Evolutionary conservation across 23 red algal species (phyloP), one percentile per base, ranked within the genome.

Genomic region (Cyanidium caldarium): DNA sequence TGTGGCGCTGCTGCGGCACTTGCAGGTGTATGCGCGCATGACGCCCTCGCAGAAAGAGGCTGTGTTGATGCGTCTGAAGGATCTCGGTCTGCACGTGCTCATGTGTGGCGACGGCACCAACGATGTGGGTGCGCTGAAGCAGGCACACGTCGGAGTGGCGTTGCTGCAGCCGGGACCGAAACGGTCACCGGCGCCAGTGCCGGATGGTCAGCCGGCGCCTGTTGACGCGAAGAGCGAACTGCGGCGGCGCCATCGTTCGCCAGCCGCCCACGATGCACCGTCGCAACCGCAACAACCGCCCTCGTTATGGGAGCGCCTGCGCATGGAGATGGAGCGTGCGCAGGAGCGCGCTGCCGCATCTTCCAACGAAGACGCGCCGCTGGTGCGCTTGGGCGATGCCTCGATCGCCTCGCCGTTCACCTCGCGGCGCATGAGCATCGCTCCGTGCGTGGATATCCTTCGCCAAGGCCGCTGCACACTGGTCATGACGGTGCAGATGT

Each of bases 31-130:
- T 72, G 92, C 92, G 25, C 80, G 92, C 17, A 98, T 88, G 84
- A 81, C 58, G 7, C 92, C 92, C 37, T 77, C 80, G 13, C 81
- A 86, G 12, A 98, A 98, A 33, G 92, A 98, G 69, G 39, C 39
- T 19, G 82, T 98, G 0, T 38, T 98, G 33, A 89, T 66, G 20
- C 39, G 74, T 35, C 68, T 98, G 23, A 98, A 98, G 44, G 92
- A 88, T 29, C 35, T 67, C 25, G 92, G 92, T 44, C 37, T 89
- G 38, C 40, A 72, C 34, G 85, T 79, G 7, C 68, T 98, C 3
- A 88, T 98, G 83, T 98, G 92, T 82, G 92, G 92, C 28, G 92
- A 98, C 46, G 92, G 92, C 2, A 98, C 92, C 10, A 98, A 98
- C 72, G 92, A 98, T 42, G 92, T 98, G 16, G 92, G 92, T 2